Evolutionary conservation across 192 early-diverging fungal species (phyloP).

Genomic region (Gamsiella multidivaricata): DNA sequence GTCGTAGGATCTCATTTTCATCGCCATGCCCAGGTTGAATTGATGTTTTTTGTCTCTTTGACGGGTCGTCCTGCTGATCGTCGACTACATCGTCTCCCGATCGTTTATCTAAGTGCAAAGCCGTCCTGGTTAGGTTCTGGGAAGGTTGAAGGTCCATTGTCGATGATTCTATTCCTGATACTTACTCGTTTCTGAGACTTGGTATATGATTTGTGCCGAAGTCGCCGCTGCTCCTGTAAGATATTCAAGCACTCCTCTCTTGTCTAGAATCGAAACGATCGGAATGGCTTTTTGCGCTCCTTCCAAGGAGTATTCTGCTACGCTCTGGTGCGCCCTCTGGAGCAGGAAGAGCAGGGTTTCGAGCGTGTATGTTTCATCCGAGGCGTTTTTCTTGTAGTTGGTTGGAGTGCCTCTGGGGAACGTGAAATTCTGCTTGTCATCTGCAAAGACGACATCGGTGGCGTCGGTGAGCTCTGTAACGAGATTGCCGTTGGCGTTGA

Average conservation of each 20-base stretch:
- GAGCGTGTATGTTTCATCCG: conserved; percentile 74
- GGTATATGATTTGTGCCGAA: conserved; percentile 52
- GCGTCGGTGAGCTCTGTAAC: conserved; percentile 59
- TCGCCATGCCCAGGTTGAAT: conserved; percentile 30
- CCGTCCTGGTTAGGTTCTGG: neutral
- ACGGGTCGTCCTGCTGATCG: conserved; percentile 41
- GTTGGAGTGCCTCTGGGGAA: conserved; percentile 70
- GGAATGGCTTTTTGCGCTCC: conserved; percentile 67
- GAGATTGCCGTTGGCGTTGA: conserved; percentile 55
- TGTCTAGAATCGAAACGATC: conserved; percentile 81
- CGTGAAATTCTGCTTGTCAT: conserved; percentile 54
- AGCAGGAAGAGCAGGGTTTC: conserved; percentile 80
- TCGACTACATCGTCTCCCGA: conserved; percentile 47
- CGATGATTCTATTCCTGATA: too few relatives aligned
- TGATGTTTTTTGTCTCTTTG: conserved; percentile 50
- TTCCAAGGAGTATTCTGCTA: conserved; percentile 78
- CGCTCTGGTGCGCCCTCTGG: conserved; percentile 69
- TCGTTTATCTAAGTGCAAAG: conserved; percentile 39
- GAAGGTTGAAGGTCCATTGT: conserved; percentile 4
- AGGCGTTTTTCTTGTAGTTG: conserved; percentile 64
- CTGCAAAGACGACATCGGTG: conserved; percentile 66
- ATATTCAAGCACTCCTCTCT: conserved; percentile 75
- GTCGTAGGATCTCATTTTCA: conserved; percentile 52
- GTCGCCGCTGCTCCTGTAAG: conserved; percentile 69
- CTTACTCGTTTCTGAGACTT: conserved; percentile 30